Evolutionary conservation across 192 early-diverging fungal species (phyloP).

Genomic region (Backusella australiensis): DNA sequence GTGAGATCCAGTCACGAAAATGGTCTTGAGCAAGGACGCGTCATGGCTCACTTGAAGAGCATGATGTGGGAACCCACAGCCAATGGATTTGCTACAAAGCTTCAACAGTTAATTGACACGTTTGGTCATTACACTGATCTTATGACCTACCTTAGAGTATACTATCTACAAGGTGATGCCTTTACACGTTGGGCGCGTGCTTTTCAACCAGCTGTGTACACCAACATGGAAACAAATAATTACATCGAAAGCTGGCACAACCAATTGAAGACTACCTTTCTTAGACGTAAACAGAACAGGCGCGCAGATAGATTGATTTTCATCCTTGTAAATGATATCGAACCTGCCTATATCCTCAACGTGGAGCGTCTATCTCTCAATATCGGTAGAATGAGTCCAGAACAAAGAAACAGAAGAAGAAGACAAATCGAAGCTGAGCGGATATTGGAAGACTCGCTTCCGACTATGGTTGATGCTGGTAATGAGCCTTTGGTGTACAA

Average conservation of each 20-base stretch:
- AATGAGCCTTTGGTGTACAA: no score
- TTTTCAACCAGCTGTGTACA: not conserved
- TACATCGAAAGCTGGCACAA: slow-evolving; percentile 19
- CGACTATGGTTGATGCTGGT: no score
- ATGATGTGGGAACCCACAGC: not conserved
- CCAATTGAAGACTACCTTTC: slow-evolving; percentile 1
- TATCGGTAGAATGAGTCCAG: not conserved
- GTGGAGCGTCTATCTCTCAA: not conserved
- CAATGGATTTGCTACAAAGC: not conserved
- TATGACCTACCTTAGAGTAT: not conserved
- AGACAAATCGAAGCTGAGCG: not conserved
- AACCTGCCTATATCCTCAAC: not conserved
- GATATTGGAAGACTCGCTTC: no score
- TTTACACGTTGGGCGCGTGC: not conserved
- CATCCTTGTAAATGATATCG: slow-evolving; percentile 1
- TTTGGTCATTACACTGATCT: not conserved
- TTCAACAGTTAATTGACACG: not conserved
- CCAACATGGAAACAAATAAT: slow-evolving; percentile 12
- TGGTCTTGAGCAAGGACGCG: not conserved
- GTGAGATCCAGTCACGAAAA: not conserved
- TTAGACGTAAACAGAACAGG: slow-evolving; percentile 1
- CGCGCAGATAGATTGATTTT: not conserved
- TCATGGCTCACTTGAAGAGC: not conserved
- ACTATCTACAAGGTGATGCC: not conserved
- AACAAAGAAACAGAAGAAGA: slow-evolving; percentile 5